Base-by-base conservation (phyloP, 202 grass and related monocot species). In the Sporobolus alterniflorus region DNA sequence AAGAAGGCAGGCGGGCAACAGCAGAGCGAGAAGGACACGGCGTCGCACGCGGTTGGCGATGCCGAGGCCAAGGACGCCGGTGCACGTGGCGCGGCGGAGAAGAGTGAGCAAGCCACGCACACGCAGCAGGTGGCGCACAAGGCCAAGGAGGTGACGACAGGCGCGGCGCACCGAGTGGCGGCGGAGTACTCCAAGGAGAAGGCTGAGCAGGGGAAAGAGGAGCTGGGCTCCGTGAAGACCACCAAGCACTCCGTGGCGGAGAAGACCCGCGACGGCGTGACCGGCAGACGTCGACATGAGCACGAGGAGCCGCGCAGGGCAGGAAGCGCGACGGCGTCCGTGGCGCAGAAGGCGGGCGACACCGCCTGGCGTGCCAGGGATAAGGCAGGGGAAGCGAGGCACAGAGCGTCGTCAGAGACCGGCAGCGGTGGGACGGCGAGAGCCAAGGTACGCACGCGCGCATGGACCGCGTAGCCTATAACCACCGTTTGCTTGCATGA, bases 401-500 rank as follows among this genome's bases (percentile, higher is more conserved):
- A 91, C 8, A 47, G 28, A 0, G 85, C n/a, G 4, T 24, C 56
- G 9, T 55, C 51, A 20, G 79, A 28, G 28, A 28, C 65, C 44
- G 44, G 43, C 55, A 21, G 28, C 46, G 56, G 40, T 15, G 31
- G 3, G 16, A 32, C 36, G 67, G 32, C 31, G 68, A 84, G 39
- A 46, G 21, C 87, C 16, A 89, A 84, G 82, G 87, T 89, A 85
- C 71, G 16, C 14, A 16, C 20, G 12, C 7, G 15, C 10, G 22
- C 30, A 6, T 55, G 22, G 50, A 13, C 2, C 36, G 6, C 1
- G 1, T 0, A 26, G 3, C 4, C 18, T 15, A 3, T 24, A 21
- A 2, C 34, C 29, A 1, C 36, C 7, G 1, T 21, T 3, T 31
- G 30, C 47, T 6, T 43, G 1, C 8, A 1, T 0, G n/a, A n/a